Base-by-base conservation (phyloP, 2,329 filamentous ascomycete genomes). In the Akanthomyces lecanii region DNA sequence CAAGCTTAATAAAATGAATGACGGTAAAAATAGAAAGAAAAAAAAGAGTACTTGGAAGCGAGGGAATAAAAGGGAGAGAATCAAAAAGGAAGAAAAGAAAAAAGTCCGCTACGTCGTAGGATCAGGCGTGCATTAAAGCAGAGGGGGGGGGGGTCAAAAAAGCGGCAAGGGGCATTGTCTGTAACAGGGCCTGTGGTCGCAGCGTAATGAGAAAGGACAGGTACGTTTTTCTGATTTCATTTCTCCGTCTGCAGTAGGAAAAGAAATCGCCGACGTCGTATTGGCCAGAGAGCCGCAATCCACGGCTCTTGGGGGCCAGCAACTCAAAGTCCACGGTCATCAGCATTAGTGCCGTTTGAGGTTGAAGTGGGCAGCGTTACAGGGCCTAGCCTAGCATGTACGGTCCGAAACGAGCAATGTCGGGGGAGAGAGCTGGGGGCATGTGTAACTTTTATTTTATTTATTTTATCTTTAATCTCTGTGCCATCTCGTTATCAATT, bases 381-480 rank as follows among this genome's bases (percentile, higher is more conserved):
- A 60, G 38, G 23, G 55, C 5, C n/a, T 40, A 56, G 38, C 16
- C 44, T 50, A 36, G 57, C 57, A 60, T 30, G 40, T 23, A 18
- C 23, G 36, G 47, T 60, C 57, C 57, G 57, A 60, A 60, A 60
- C 57, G 38, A 36, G 57, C 38, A 51, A 25, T 38, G 57, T 60
- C 57, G 56, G 42, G 54, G 40, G 42, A 33, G 42, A 14, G 40
- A 44, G 40, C 6, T 36, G 7, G 33, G 33, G 33, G 33, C 33
- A 3, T 36, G 33, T 33, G 30, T 33, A 33, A 8, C 30, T 33
- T 8, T 33, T 33, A 5, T 33, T 33, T 33, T 33, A 8, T 8
- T 33, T 33, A 5, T 33, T 33, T 33, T 33, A 8, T 33, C 28
- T 30, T 30, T 6, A 4, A 36, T 36, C 33, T 36, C 33, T 36